phyloP scores from a whole-genome alignment of 2,329 filamentous ascomycete genomes.

The Aureobasidium subglaciale region DNA sequence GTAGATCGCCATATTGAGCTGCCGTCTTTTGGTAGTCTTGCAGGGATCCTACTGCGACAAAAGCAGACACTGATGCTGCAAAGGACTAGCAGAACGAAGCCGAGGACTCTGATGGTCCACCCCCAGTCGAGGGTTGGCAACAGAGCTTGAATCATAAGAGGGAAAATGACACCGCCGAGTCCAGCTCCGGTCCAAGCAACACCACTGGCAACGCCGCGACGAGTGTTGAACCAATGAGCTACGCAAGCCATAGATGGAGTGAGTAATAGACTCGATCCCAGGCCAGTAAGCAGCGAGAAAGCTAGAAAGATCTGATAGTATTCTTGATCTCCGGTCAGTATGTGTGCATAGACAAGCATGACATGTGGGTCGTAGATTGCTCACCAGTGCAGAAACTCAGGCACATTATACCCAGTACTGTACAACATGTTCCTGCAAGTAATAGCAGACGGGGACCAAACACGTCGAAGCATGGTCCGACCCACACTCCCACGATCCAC shows the following conservation, averaged over 20 bases:
- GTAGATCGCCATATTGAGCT: slow-evolving; percentile 23
- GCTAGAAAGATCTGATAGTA: slow-evolving; percentile 83
- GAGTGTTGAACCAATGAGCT: slow-evolving; percentile 72
- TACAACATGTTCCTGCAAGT: slow-evolving; percentile 55
- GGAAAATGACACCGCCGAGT: slow-evolving; percentile 42
- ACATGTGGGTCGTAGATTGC: slow-evolving; percentile 20
- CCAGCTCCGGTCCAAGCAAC: slow-evolving; percentile 65
- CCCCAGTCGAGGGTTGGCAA: slow-evolving; percentile 39
- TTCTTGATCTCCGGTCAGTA: slow-evolving; percentile 32
- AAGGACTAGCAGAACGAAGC: slow-evolving; percentile 39
- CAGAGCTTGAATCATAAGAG: slow-evolving; percentile 39
- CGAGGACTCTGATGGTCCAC: slow-evolving; percentile 42
- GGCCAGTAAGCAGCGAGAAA: slow-evolving; percentile 67
- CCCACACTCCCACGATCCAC: slow-evolving; percentile 78
- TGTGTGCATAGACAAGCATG: no score
- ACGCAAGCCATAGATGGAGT: slow-evolving; percentile 74
- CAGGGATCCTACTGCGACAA: slow-evolving; percentile 38
- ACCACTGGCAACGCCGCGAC: slow-evolving; percentile 73
- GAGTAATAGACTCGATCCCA: slow-evolving; percentile 72
- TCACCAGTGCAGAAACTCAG: slow-evolving; percentile 63
- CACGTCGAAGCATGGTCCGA: slow-evolving; percentile 82
- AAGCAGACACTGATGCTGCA: slow-evolving; percentile 35
- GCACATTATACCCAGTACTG: slow-evolving; percentile 59
- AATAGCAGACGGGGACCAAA: slow-evolving; percentile 70
- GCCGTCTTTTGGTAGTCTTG: slow-evolving; percentile 30